Percentiles rank a stretch among this genome's conserved stretches.
Conservation (phyloP, 1,284 basidiomycete genomes). For the Leccinum solheimii region DNA sequence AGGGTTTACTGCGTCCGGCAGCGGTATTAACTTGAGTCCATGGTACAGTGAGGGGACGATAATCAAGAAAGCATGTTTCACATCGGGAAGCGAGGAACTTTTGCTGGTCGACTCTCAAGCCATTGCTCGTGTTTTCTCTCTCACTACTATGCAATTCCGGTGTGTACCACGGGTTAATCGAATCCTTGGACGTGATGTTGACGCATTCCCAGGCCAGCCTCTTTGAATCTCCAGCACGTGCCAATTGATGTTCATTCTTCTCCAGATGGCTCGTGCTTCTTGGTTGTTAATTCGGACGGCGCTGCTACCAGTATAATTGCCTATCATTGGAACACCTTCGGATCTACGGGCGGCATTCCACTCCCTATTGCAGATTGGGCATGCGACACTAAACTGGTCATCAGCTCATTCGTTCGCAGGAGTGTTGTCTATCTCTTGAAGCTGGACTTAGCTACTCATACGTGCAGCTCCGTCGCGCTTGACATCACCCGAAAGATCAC, state of each 20-base stretch:
- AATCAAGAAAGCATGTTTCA: constrained; percentile 42
- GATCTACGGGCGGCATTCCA: constrained; percentile 46
- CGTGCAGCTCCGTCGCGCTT: constrained; percentile 44
- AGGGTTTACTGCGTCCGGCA: constrained; percentile 42
- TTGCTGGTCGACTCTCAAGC: constrained; percentile 46
- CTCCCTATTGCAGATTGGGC: constrained; percentile 35
- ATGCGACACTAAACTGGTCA: constrained; percentile 26
- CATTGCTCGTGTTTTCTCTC: constrained; percentile 49
- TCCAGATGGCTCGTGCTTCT: constrained; percentile 56
- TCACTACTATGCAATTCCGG: constrained; percentile 55
- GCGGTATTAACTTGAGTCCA: constrained; percentile 39
- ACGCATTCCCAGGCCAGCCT: constrained; percentile 43
- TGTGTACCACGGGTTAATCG: constrained; percentile 20
- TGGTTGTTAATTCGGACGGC: constrained; percentile 35
- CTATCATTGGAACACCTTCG: constrained; percentile 59
- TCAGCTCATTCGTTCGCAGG: constrained; percentile 49
- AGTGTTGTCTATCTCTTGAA: constrained; percentile 44
- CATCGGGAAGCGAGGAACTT: constrained; percentile 51
- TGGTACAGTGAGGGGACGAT: constrained; percentile 43
- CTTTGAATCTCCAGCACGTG: constrained; percentile 38
- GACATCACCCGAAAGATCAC: constrained; percentile 54
- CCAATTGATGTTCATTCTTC: constrained; percentile 44
- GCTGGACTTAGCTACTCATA: constrained; percentile 34
- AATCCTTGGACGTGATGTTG: background rate
- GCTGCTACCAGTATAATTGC: constrained; percentile 32